These are phyloP conservation scores for Citrullus colocynthis DNA, from an alignment of 306 rosid species.

Conservation along the genomic window DNA sequence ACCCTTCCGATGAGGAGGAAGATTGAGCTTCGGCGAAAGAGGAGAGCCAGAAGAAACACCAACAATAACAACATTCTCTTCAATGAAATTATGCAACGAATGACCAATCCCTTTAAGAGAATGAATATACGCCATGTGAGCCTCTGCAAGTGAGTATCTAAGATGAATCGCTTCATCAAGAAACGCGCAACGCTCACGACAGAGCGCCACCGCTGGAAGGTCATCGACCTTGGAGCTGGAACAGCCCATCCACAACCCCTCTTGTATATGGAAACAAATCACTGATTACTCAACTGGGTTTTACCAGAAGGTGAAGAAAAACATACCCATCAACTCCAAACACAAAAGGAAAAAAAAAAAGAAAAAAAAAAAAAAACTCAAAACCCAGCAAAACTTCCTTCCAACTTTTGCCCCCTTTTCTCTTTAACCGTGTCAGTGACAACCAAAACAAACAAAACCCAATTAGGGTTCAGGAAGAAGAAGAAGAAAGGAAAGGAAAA, in stretches of 20 bases:
- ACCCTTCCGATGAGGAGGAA: slow-evolving; percentile 32
- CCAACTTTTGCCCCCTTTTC: background rate
- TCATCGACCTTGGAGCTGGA: slow-evolving; percentile 86
- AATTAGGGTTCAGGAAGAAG: slow-evolving; percentile 13
- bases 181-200: slow-evolving; percentile 54
- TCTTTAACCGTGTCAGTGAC: background rate
- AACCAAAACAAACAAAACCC: background rate
- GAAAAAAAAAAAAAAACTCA: background rate
- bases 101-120: slow-evolving; percentile 54
- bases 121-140: slow-evolving; percentile 59
- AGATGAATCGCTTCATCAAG: slow-evolving; percentile 78
- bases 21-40: slow-evolving; percentile 26
- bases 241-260: slow-evolving; percentile 49
- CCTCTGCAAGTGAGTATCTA: slow-evolving; percentile 55
- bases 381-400: background rate
- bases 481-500: background rate
- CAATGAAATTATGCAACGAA: slow-evolving; percentile 51
- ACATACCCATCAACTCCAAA: slow-evolving; percentile 6
- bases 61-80: slow-evolving; percentile 13
- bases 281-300: background rate
- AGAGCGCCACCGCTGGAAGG: slow-evolving; percentile 76
- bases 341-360: background rate
- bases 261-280: background rate
- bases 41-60: slow-evolving; percentile 16
- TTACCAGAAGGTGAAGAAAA: background rate